Evolutionary conservation across 257 asterid genomes (phyloP), one percentile per base, ranked within the genome.

Genomic region (Nicotiana paniculata): DNA sequence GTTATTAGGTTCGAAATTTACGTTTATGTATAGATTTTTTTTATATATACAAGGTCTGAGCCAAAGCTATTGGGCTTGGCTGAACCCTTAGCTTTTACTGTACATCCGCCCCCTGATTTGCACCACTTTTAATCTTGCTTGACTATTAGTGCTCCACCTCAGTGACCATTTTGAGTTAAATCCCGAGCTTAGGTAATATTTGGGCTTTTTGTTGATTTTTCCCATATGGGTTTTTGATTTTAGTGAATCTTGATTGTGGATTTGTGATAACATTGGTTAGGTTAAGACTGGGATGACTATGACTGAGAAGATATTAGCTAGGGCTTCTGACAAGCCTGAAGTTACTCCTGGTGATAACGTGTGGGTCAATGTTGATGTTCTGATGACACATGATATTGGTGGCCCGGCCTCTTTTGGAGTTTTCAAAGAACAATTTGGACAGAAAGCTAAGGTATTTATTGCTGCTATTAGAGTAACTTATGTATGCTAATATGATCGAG

Each of bases 381-480:
- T 96, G 95, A 96, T 96, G 98, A 96, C 97, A 17, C 97, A 94
- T 84, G 99, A 96, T 85, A 97, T 91, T 81, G 90, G 97, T 86
- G 99, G 99, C 46, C 97, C 98, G 58, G 95, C 91, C 87, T 48
- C 92, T 46, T 82, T 92, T 82, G 98, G 97, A 64, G 93, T 92
- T 82, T 94, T 94, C 93, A 94, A 94, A 93, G 91, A 81, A 79
- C 97, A 96, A 86, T 96, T 94, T 84, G 99, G 98, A 53, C 82
- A 93, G 86, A 83, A 96, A 88, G 97, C 98, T 1, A 96, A 93
- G 99, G 99, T 96, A 89, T 46, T 26, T 84, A 26, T n/a, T 72
- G 16, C 28, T 28, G 6, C 58, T 53, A 53, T 11, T 53, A 13
- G 18, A 53, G 58, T 53, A 53, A 11, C 18, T 53, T 53, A 13